Base-by-base conservation (phyloP, 176 grass and related monocot species). In the Zea mays region DNA sequence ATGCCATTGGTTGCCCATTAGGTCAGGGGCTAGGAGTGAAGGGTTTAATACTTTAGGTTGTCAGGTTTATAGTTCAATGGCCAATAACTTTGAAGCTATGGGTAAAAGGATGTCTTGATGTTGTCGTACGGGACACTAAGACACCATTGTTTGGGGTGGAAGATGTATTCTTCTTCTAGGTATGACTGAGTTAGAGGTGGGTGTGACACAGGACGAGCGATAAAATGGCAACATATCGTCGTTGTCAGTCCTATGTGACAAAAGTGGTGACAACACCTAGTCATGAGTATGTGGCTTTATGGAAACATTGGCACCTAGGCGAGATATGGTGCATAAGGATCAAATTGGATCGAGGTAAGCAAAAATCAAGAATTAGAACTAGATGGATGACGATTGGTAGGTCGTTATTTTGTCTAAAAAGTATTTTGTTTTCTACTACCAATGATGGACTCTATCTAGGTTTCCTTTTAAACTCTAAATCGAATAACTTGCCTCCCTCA, bases 211-310 rank as follows among this genome's bases (percentile, higher is more conserved):
- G 16, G 17, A 0, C 17, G 6, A 8, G 2, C 2, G 2, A 56
- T 6, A 56, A 56, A 56, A 56, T 56, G 52, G 7, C 17, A n/a
- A 19, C 2, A 8, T 19, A 8, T 27, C 2, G 15, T 49, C 3
- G 7, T 0, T 56, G 17, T 56, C 7, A 2, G 7, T 3, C 52
- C 17, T 56, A n/a, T 16, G 3, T 8, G 52, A 56, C 52, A 8
- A 8, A 55, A 19, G 52, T 56, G 17, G 17, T n/a, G 52, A 56
- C 0, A 7, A 56, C 51, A 8, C 2, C 15, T 55, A n/a, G 16
- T 16, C 5, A 52, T 54, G 16, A 17, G 7, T 0, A 0, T 8
- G 0, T 3, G 51, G 16, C 2, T 54, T n/a, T 1, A 0, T n/a
- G 15, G 6, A 54, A 54, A 1, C 16, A 2, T 54, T n/a, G 51